A percentile compares a stretch with the other conserved stretches of the same genome.
phyloP scores from a whole-genome alignment of 1,284 basidiomycete genomes.

The Coniophora puteana region DNA sequence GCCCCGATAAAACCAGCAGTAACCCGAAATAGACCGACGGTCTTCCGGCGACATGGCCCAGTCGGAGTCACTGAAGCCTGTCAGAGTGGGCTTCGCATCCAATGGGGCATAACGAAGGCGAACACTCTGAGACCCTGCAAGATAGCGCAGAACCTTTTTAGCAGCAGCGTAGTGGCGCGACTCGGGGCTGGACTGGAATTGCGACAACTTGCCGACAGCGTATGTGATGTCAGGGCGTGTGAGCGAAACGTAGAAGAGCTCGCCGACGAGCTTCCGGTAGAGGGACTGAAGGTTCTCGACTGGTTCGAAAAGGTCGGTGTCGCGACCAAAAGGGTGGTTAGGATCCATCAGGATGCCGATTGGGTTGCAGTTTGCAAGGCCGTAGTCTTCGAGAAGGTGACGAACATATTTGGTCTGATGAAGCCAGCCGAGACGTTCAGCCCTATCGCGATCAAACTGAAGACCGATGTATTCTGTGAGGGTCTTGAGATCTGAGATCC shows the following conservation, averaged over 20 bases:
- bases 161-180: background rate
- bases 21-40: background rate
- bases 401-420: conserved; percentile 10
- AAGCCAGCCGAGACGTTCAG: background rate
- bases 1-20: conserved; percentile 1
- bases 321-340: background rate
- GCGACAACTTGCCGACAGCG: background rate
- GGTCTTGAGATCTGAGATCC: conserved; percentile 7
- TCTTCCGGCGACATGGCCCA: conserved; percentile 1
- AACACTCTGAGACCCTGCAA: background rate
- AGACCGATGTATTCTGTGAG: conserved; percentile 10
- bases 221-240: background rate
- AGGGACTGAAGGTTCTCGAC: background rate
- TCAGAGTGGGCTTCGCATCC: background rate
- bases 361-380: background rate
- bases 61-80: background rate
- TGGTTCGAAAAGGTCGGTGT: background rate
- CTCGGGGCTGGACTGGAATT: background rate
- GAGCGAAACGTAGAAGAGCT: conserved; percentile 6
- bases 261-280: conserved; percentile 2
- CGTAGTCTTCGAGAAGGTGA: conserved; percentile 4
- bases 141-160: background rate
- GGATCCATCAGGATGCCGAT: conserved; percentile 7
- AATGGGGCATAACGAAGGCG: background rate
- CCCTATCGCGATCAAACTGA: background rate